Percentiles rank a stretch among this genome's conserved stretches.
These are phyloP conservation scores for Noccaea bulbosa DNA, from an alignment of 345 rosid genomes.

Conservation along the genomic window DNA sequence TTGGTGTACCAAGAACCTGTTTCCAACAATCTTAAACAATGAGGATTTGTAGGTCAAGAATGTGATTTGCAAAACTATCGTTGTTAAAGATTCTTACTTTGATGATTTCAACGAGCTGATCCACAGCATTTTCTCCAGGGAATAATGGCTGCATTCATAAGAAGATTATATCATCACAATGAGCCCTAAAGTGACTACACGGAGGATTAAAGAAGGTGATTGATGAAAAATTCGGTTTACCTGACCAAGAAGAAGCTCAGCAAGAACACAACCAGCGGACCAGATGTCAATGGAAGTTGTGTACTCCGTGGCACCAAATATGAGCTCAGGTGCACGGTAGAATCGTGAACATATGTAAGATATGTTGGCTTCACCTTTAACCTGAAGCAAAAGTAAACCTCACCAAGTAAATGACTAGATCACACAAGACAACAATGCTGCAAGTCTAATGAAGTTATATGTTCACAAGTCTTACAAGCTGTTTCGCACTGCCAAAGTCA, in stretches of 20 bases:
- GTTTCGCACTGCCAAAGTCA: conserved; percentile 95
- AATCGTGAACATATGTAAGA: conserved; percentile 71
- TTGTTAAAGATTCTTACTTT: conserved; percentile 51
- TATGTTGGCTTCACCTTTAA: conserved; percentile 69
- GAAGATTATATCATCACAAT: neutral
- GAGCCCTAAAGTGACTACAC: neutral
- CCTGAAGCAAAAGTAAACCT: conserved; percentile 49
- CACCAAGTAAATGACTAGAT: conserved; percentile 7
- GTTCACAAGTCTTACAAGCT: conserved; percentile 55
- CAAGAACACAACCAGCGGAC: conserved; percentile 83
- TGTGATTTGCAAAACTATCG: neutral
- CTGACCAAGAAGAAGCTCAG: conserved; percentile 77
- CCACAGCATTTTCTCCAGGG: conserved; percentile 95
- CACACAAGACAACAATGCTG: neutral
- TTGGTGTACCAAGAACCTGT: conserved; percentile 94
- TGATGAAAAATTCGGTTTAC: conserved; percentile 37
- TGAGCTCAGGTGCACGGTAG: conserved; percentile 76
- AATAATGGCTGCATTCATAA: conserved; percentile 68
- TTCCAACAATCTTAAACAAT: conserved; percentile 21
- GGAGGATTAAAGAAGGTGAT: neutral
- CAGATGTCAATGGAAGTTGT: conserved; percentile 73
- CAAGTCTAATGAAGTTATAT: neutral
- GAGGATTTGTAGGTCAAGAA: conserved; percentile 10
- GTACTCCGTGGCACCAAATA: conserved; percentile 74
- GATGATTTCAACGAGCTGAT: conserved; percentile 94